A percentile compares a stretch with the other conserved stretches of the same genome.
Conservation (phyloP, 352 stramenopile genomes). For the Stephanocyclus meneghinianus region DNA sequence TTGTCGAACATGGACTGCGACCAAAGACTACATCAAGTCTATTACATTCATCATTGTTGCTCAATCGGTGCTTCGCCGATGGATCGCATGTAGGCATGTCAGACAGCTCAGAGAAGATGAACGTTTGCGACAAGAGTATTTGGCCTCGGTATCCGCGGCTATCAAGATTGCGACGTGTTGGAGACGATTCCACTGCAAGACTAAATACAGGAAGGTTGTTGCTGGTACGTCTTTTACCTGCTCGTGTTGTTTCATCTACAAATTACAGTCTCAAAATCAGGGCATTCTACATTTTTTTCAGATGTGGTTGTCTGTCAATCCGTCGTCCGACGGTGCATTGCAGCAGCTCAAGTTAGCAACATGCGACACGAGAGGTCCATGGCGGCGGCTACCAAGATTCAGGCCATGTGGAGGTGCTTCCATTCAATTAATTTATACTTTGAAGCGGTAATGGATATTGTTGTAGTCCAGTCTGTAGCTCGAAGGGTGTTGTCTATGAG, state of each 20-base stretch:
- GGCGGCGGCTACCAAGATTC: not conserved
- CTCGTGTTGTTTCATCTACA: not conserved
- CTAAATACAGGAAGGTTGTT: not conserved
- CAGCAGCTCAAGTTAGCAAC: not conserved
- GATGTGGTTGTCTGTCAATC: slow-evolving; percentile 18
- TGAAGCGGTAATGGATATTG: not conserved
- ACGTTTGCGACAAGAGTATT: not conserved
- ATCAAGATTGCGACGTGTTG: slow-evolving; percentile 1
- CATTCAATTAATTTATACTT: not conserved
- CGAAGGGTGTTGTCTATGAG: not conserved
- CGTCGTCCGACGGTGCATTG: not conserved
- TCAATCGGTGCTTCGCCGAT: not conserved
- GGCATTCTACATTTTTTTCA: not conserved
- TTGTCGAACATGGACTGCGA: slow-evolving; percentile 13
- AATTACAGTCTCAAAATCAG: too few relatives aligned
- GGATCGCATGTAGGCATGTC: not conserved
- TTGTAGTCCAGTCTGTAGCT: not conserved
- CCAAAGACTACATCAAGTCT: not conserved
- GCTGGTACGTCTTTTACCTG: not conserved
- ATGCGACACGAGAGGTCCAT: not conserved
- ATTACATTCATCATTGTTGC: not conserved
- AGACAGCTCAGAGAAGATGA: not conserved
- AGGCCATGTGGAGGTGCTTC: not conserved
- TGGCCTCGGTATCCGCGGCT: not conserved
- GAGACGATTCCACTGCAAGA: not conserved